Percentiles rank a stretch among this genome's conserved stretches.
Conservation (phyloP, 1,284 basidiomycete species). For the Puccinia novopanici region DNA sequence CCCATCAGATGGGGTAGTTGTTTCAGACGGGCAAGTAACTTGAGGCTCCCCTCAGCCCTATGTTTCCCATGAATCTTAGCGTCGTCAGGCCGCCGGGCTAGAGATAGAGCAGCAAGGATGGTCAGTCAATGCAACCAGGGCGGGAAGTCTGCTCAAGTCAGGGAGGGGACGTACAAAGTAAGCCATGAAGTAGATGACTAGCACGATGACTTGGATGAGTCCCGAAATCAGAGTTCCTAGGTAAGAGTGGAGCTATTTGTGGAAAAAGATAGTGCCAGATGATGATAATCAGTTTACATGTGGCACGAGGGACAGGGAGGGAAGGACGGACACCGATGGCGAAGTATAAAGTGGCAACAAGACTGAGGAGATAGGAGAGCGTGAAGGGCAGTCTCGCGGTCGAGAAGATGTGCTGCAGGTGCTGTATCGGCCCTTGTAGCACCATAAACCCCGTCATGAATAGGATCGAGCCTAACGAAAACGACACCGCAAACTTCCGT, state of each 20-base stretch:
- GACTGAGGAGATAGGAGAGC: conserved; percentile 74
- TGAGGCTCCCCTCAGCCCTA: conserved; percentile 36
- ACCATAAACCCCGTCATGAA: conserved; percentile 55
- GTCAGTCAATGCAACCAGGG: neutral
- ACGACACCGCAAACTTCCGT: conserved; percentile 65
- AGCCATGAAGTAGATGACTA: conserved; percentile 80
- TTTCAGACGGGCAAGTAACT: conserved; percentile 40
- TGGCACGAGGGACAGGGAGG: neutral
- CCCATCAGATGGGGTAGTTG: no score
- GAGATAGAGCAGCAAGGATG: no score
- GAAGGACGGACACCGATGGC: conserved; percentile 71
- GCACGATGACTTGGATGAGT: conserved; percentile 75
- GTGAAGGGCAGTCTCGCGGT: conserved; percentile 86
- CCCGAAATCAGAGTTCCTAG: conserved; percentile 79
- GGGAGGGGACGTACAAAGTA: conserved; percentile 64
- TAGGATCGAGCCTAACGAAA: conserved; percentile 65
- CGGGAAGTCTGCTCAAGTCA: neutral
- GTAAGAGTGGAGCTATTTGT: conserved; percentile 71
- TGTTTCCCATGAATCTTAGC: conserved; percentile 42
- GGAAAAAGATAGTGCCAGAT: no score
- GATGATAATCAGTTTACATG: no score
- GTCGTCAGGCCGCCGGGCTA: conserved; percentile 44
- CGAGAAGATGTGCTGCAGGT: conserved; percentile 82
- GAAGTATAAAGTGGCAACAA: conserved; percentile 83
- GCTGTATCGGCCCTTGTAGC: conserved; percentile 60